A percentile compares a stretch with the other conserved stretches of the same genome.
Evolutionary conservation across 2,329 filamentous ascomycete species (phyloP).

Genomic region (Ambrosiella xylebori): DNA sequence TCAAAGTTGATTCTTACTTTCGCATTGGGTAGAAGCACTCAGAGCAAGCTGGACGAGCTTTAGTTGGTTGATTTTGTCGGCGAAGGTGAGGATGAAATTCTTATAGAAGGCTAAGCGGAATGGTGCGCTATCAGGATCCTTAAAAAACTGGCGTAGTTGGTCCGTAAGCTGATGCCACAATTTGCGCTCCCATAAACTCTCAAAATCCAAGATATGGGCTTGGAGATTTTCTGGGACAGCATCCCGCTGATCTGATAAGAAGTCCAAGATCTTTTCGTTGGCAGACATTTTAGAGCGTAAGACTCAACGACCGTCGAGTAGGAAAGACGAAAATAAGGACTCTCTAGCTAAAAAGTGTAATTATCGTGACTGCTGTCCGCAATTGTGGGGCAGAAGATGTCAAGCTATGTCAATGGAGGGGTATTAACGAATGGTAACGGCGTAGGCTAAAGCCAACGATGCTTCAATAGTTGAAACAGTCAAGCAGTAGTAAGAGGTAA

Average conservation of each 20-base stretch:
- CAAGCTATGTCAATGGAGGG: too few species aligned
- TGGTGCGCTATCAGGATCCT: constrained; percentile 57
- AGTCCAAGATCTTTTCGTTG: constrained; percentile 74
- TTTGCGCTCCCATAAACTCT: constrained; percentile 96
- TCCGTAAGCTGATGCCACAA: constrained; percentile 98
- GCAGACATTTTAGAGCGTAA: constrained; percentile 5
- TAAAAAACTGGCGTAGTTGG: constrained; percentile 74
- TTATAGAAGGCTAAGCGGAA: constrained; percentile 86
- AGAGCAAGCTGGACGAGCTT: constrained; percentile 87
- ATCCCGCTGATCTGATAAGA: constrained; percentile 80
- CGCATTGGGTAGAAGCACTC: constrained; percentile 70
- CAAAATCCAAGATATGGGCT: constrained; percentile 74
- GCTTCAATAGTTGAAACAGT: too few species aligned
- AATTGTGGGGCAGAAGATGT: too few species aligned
- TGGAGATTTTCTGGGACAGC: constrained; percentile 75
- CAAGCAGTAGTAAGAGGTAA: too few species aligned
- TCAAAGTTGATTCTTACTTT: constrained; percentile 32
- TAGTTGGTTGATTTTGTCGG: constrained; percentile 96
- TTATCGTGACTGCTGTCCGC: constrained; percentile 3
- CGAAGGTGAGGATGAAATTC: constrained; percentile 87
- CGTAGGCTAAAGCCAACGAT: too few species aligned
- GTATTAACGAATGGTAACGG: too few species aligned
- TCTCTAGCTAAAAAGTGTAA: not conserved
- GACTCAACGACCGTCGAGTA: too few species aligned
- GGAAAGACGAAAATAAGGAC: not conserved